A percentile compares a stretch with the other conserved stretches of the same genome.
These are phyloP conservation scores for Cystobasidiaceae sp. DNA, from an alignment of 1,284 basidiomycete genomes.

Conservation along the genomic window DNA sequence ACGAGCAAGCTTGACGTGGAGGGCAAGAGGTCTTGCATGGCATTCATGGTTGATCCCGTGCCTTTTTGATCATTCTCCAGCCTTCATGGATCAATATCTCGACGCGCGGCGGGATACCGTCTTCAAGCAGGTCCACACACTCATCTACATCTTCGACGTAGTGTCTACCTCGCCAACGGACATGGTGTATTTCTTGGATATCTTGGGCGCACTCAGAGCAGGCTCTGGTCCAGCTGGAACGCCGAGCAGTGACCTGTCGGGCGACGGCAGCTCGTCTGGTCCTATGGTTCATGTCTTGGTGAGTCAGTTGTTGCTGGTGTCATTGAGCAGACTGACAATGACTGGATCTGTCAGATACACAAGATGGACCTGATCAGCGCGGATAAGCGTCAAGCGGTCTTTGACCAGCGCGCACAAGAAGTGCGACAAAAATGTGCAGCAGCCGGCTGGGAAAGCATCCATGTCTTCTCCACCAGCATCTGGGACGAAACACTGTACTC, in stretches of 20 bases:
- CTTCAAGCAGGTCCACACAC: slow-evolving; percentile 89
- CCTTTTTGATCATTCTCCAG: slow-evolving; percentile 39
- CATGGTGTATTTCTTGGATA: slow-evolving; percentile 79
- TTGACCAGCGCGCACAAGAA: slow-evolving; percentile 58
- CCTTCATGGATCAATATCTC: slow-evolving; percentile 95
- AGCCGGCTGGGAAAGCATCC: slow-evolving; percentile 39
- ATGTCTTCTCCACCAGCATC: slow-evolving; percentile 83
- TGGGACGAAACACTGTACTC: slow-evolving; percentile 97
- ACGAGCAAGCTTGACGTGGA: neutral
- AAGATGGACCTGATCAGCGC: slow-evolving; percentile 80
- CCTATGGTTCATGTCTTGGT: slow-evolving; percentile 60
- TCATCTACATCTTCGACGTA: slow-evolving; percentile 98
- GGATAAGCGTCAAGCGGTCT: slow-evolving; percentile 55
- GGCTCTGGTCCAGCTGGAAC: slow-evolving; percentile 13
- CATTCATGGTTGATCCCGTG: neutral
- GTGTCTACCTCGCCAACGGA: slow-evolving; percentile 52
- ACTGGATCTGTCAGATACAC: too few species aligned
- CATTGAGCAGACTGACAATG: too few species aligned
- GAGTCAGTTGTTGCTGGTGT: neutral
- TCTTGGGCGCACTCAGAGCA: slow-evolving; percentile 64
- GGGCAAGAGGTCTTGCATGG: neutral
- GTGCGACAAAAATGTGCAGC: slow-evolving; percentile 41
- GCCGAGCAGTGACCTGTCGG: slow-evolving; percentile 2
- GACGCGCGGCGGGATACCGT: slow-evolving; percentile 82
- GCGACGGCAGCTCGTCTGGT: slow-evolving; percentile 4